Evolutionary conservation across 768 basidiomycete species (phyloP).

Genomic region (Calvatia gigantea): DNA sequence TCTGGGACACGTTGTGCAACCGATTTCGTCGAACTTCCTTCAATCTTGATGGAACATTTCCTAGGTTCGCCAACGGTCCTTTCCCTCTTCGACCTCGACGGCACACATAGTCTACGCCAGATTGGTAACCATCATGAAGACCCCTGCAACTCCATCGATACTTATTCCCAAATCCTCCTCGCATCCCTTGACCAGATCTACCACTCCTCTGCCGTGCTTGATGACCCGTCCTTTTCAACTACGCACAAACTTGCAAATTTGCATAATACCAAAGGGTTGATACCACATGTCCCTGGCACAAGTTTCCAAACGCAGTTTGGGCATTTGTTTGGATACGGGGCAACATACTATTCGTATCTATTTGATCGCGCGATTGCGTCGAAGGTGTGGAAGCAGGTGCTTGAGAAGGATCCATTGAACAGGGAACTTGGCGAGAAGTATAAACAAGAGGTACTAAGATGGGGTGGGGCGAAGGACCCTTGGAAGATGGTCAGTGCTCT

Average conservation of each 20-base stretch:
- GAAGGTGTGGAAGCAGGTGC: constrained; percentile 81
- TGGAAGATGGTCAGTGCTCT: constrained; percentile 88
- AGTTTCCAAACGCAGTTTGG: constrained; percentile 96
- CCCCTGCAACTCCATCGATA: constrained; percentile 82
- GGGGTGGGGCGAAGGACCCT: constrained; percentile 89
- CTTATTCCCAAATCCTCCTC: constrained; percentile 86
- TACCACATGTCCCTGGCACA: constrained; percentile 81
- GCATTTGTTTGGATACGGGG: constrained; percentile 94
- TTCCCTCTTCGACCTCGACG: constrained; percentile 66
- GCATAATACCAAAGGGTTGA: constrained; percentile 66
- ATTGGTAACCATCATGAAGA: constrained; percentile 68
- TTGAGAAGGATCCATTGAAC: constrained; percentile 61
- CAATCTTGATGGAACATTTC: constrained; percentile 99
- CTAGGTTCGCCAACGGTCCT: constrained; percentile 81
- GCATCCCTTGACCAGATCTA: constrained; percentile 87
- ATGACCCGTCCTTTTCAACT: constrained; percentile 60
- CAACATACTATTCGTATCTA: constrained; percentile 96
- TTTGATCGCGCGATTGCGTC: constrained; percentile 96
- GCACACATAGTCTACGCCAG: constrained; percentile 40
- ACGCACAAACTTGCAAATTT: constrained; percentile 62
- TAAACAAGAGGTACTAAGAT: constrained; percentile 69
- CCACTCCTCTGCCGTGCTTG: constrained; percentile 65
- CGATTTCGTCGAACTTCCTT: constrained; percentile 97
- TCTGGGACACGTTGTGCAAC: constrained; percentile 97
- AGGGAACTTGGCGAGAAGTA: constrained; percentile 79